Evolutionary conservation across 2,329 filamentous ascomycete genomes (phyloP), one percentile per base, ranked within the genome.

Genomic region (Dissoconium aciculare): DNA sequence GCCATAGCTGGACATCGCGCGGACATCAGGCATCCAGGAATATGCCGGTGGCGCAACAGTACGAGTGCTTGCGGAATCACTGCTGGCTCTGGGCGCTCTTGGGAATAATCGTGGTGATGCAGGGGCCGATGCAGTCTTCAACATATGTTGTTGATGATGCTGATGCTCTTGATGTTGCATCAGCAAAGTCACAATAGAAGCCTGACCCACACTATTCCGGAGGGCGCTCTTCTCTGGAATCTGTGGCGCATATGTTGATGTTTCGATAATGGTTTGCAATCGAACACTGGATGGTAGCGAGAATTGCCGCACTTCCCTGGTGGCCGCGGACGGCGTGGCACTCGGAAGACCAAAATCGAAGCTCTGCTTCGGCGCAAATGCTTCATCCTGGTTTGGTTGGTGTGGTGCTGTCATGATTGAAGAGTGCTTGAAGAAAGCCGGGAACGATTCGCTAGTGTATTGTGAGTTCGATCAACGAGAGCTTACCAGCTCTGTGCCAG

Each of bases 31-130:
- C 6, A 40, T 25, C 44, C 42, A 50, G 15, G 36, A 37, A 26
- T 50, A 51, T 11, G 44, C 37, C 8, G 47, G 47, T 13, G 47
- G 47, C 3, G n/a, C n/a, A n/a, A n/a, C n/a, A n/a, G n/a, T n/a
- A n/a, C n/a, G n/a, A n/a, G n/a, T n/a, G n/a, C n/a, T 8, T 8
- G 19, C 19, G 19, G 19, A 8, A n/a, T 8, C 8, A 23, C 19
- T n/a, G 19, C 19, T n/a, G 19, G 19, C n/a, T 23, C 19, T 23
- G 19, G 19, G 19, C 8, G 19, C 19, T 8, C 19, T n/a, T n/a
- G n/a, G n/a, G n/a, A n/a, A n/a, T n/a, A n/a, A n/a, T 23, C 8
- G 19, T 23, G 19, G 19, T 8, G 19, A n/a, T n/a, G 19, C 8
- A 23, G 19, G 19, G 8, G n/a, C n/a, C n/a, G n/a, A n/a, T n/a